Conservation (phyloP, 2,329 filamentous ascomycete species). For the Fusarium ambrosium region DNA sequence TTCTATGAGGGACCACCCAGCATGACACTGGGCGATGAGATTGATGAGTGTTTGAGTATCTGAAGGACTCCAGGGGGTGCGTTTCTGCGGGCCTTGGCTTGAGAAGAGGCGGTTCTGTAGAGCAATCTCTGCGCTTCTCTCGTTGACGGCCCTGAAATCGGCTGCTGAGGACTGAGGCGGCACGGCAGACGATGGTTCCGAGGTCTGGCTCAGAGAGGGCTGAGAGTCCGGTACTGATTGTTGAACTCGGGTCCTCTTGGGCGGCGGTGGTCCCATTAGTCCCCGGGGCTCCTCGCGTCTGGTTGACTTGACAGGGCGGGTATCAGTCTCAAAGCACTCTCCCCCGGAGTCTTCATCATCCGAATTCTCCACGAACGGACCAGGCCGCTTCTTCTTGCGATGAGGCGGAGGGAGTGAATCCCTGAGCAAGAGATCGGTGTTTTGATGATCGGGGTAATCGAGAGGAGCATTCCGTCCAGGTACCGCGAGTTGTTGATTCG, state of each 20-base stretch:
- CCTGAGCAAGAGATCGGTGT: slow-evolving; percentile 31
- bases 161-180: slow-evolving; percentile 8
- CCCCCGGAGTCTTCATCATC: slow-evolving; percentile 33
- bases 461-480: slow-evolving; percentile 30
- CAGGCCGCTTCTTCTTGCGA: slow-evolving; percentile 8
- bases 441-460: slow-evolving; percentile 42
- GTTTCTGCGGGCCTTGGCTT: slow-evolving; percentile 38
- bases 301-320: slow-evolving; percentile 41
- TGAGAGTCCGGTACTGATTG: slow-evolving; percentile 10
- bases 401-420: background rate
- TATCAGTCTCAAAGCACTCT: slow-evolving; percentile 47
- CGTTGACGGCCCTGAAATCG: slow-evolving; percentile 45
- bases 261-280: slow-evolving; percentile 23
- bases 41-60: slow-evolving; percentile 59
- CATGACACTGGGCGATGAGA: slow-evolving; percentile 52
- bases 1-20: slow-evolving; percentile 53
- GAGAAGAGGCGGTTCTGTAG: slow-evolving; percentile 43
- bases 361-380: slow-evolving; percentile 17
- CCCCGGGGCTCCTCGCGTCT: slow-evolving; percentile 37
- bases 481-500: slow-evolving; percentile 38
- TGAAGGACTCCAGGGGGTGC: slow-evolving; percentile 56
- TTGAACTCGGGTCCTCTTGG: slow-evolving; percentile 25
- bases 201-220: slow-evolving; percentile 12
- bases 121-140: slow-evolving; percentile 42
- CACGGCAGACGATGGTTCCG: background rate